phyloP scores from a whole-genome alignment of 2,329 filamentous ascomycete species.

The Boeremia lycopersici region DNA sequence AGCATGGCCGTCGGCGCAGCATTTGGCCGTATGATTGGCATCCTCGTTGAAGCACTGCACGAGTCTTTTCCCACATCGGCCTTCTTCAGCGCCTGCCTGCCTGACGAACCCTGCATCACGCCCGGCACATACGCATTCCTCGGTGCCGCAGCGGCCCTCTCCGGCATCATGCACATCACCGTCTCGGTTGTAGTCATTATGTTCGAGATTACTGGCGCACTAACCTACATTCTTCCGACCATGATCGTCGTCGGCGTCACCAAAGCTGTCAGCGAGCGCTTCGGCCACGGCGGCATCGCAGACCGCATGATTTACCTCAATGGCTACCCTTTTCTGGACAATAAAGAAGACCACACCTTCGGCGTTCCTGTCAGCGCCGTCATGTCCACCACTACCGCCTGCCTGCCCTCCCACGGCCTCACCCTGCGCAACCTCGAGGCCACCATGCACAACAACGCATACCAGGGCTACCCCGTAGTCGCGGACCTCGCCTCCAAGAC shows the following conservation, averaged over 20 bases:
- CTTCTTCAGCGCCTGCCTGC: slow-evolving; percentile 88
- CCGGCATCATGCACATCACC: slow-evolving; percentile 97
- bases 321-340: slow-evolving; percentile 94
- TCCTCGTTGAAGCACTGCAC: slow-evolving; percentile 87
- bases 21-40: slow-evolving; percentile 92
- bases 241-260: slow-evolving; percentile 99
- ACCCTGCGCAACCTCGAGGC: slow-evolving; percentile 77
- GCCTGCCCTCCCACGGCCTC: slow-evolving; percentile 75
- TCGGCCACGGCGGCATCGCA: slow-evolving; percentile 95
- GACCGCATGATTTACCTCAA: slow-evolving; percentile 99
- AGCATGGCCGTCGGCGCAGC: slow-evolving; percentile 97
- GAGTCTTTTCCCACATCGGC: slow-evolving; percentile 80
- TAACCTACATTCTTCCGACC: slow-evolving; percentile 95
- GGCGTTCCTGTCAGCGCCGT: slow-evolving; percentile 89
- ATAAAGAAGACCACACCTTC: slow-evolving; percentile 96
- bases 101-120: slow-evolving; percentile 94
- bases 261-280: slow-evolving; percentile 87
- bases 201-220: slow-evolving; percentile 96
- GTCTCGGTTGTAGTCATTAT: slow-evolving; percentile 98
- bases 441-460: slow-evolving; percentile 77
- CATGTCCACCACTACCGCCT: slow-evolving; percentile 79
- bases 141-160: slow-evolving; percentile 87
- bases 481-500: slow-evolving; percentile 73
- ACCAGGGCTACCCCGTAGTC: slow-evolving; percentile 91
- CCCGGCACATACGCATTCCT: slow-evolving; percentile 97